Base-by-base conservation (phyloP, 2,329 filamentous ascomycete genomes). In the Clonostachys byssicola region DNA sequence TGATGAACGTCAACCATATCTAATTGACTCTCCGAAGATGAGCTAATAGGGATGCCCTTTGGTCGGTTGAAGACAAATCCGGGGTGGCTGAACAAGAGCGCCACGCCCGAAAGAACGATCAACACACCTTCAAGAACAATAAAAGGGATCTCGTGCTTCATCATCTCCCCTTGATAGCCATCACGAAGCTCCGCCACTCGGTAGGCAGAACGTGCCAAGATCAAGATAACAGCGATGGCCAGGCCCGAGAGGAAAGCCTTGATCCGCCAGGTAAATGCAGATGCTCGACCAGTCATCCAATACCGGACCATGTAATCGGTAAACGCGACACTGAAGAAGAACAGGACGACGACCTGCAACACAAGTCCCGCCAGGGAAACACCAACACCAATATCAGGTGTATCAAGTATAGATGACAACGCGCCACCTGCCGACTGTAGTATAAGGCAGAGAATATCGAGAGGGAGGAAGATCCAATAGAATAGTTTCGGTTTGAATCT, bases 131-230 rank as follows among this genome's bases (percentile, higher is more conserved):
- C 79, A 4, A 82, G 64, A 1, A 65, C 67, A 50, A 81, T 77
- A 51, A 83, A 81, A 5, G 74, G 62, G 1, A 60, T 54, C 62
- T 83, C 68, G 36, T 81, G 64, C 47, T 62, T 63, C 46, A 85
- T 80, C 51, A 86, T 61, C 2, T 66, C 58, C 1, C 81, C 81
- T 18, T 58, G 39, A 67, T 83, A 88, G 5, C 85, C 85, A 34
- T 83, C 74, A 50, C 73, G 76, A 45, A 89, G 66, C 70, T 89
- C 85, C 5, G 77, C 78, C 34, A 86, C 80, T 49, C 85, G 78
- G 62, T 81, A 88, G 45, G 78, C 72, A 55, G 80, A 85, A 40
- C 85, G 73, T 18, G 78, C 72, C 42, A 87, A 74, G 56, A 88
- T 81, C 41, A 78, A 71, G 6, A 85, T 42, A 33, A 81, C 80